Evolutionary conservation across 75 land plant species (phyloP).

Genomic region (Sequoiadendron giganteum): DNA sequence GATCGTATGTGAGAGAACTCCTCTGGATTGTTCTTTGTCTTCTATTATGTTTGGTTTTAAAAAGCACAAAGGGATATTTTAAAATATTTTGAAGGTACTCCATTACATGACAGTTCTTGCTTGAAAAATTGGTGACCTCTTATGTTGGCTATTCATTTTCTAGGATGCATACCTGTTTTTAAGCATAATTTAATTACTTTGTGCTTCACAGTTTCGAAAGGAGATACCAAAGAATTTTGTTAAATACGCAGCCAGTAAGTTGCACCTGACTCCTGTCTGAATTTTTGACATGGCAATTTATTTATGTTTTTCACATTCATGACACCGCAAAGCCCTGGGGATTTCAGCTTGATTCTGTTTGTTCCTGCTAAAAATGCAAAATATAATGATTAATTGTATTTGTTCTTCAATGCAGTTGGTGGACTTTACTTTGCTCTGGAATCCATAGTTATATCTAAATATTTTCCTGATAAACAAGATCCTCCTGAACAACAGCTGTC

Average conservation of each 20-base stretch:
- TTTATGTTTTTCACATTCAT: background rate
- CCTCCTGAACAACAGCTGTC: background rate
- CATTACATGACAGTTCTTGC: background rate
- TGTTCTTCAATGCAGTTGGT: conserved; percentile 9
- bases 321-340: background rate
- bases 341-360: background rate
- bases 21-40: background rate
- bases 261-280: background rate
- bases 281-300: background rate
- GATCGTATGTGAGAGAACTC: background rate
- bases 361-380: background rate
- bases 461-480: conserved; percentile 5
- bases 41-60: background rate
- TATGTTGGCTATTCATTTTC: background rate
- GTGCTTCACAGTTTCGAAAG: conserved; percentile 9
- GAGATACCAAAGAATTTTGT: conserved; percentile 12
- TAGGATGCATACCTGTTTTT: background rate
- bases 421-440: conserved; percentile 14
- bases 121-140: background rate
- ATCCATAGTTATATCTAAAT: conserved; percentile 1
- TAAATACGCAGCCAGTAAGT: conserved; percentile 11
- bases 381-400: background rate
- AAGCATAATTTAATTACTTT: background rate
- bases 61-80: background rate
- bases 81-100: background rate